Percentiles rank a stretch among this genome's conserved stretches.
Evolutionary conservation across 2,329 filamentous ascomycete species (phyloP).

Genomic region (Cladophialophora exuberans): DNA sequence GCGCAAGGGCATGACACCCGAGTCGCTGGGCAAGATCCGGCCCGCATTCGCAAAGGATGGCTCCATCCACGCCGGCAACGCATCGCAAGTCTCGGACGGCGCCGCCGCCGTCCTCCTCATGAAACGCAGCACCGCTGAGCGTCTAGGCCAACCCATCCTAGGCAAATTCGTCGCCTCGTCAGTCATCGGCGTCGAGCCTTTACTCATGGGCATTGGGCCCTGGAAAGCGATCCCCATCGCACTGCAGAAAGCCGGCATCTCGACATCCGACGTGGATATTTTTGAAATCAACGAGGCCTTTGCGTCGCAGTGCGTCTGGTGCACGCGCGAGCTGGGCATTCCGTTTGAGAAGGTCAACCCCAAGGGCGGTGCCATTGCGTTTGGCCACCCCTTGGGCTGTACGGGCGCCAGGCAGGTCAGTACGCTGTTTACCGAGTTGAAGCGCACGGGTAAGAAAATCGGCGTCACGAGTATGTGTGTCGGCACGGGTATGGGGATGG

Average conservation of each 20-base stretch:
- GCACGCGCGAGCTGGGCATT: conserved; percentile 82
- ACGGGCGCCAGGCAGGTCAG: conserved; percentile 93
- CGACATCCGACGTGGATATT: conserved; percentile 90
- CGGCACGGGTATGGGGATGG: conserved; percentile 95
- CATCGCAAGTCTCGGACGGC: conserved; percentile 92
- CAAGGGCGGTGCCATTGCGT: conserved; percentile 94
- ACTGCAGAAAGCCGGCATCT: conserved; percentile 82
- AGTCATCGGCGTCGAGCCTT: conserved; percentile 84
- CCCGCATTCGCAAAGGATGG: conserved; percentile 90
- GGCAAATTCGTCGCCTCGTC: conserved; percentile 90
- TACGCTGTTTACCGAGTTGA: conserved; percentile 87
- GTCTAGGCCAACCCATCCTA: conserved; percentile 82
- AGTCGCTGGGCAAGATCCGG: conserved; percentile 87
- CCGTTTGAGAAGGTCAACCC: conserved; percentile 90
- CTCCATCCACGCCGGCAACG: conserved; percentile 94
- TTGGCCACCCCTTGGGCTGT: conserved; percentile 88
- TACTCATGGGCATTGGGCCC: conserved; percentile 94
- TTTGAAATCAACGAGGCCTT: conserved; percentile 99
- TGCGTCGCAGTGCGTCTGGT: conserved; percentile 92
- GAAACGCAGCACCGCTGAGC: conserved; percentile 88
- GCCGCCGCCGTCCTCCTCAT: conserved; percentile 94
- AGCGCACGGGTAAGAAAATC: conserved; percentile 79
- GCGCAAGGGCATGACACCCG: conserved; percentile 79
- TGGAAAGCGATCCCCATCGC: conserved; percentile 95
- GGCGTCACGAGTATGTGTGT: conserved; percentile 96